Percentiles rank a stretch among this genome's conserved stretches.
These are phyloP conservation scores for Furcasterigmium furcatum DNA, from an alignment of 2,329 filamentous ascomycete genomes.

Conservation along the genomic window DNA sequence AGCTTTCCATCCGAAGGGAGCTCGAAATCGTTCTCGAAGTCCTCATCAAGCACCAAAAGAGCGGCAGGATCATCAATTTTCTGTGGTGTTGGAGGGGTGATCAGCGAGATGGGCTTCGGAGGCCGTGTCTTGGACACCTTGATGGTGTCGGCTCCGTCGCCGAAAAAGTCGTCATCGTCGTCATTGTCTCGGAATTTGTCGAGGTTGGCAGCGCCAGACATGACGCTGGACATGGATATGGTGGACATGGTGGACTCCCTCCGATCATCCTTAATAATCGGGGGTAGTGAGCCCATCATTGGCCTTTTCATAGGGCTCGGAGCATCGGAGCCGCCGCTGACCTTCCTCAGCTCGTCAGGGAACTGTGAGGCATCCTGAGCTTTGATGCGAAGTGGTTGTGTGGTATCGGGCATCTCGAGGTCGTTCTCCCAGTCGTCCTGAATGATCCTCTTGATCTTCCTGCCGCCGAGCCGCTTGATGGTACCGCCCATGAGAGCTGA, in stretches of 20 bases:
- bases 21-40: slow-evolving; percentile 72
- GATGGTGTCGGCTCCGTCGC: slow-evolving; percentile 63
- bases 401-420: slow-evolving; percentile 61
- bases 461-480: slow-evolving; percentile 82
- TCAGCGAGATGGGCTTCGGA: slow-evolving; percentile 47
- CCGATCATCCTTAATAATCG: slow-evolving; percentile 21
- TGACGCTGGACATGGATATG: slow-evolving; percentile 25
- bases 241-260: slow-evolving; percentile 23
- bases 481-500: slow-evolving; percentile 90
- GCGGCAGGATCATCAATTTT: slow-evolving; percentile 31
- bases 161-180: slow-evolving; percentile 61
- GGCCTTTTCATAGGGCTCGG: slow-evolving; percentile 45
- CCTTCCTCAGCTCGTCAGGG: slow-evolving; percentile 65
- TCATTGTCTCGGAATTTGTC: slow-evolving; percentile 62
- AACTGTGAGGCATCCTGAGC: slow-evolving; percentile 57
- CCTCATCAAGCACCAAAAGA: slow-evolving; percentile 46
- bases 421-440: slow-evolving; percentile 83
- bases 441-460: slow-evolving; percentile 68
- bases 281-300: slow-evolving; percentile 24
- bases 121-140: slow-evolving; percentile 59
- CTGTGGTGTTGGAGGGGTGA: slow-evolving; percentile 53
- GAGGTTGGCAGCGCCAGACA: slow-evolving; percentile 50
- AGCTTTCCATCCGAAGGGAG: slow-evolving; percentile 65
- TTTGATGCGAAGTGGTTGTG: slow-evolving; percentile 63
- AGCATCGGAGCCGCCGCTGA: slow-evolving; percentile 53